Evolutionary conservation across 164 flowering plant species (phyloP).

Genomic region (Sextonia rubra): DNA sequence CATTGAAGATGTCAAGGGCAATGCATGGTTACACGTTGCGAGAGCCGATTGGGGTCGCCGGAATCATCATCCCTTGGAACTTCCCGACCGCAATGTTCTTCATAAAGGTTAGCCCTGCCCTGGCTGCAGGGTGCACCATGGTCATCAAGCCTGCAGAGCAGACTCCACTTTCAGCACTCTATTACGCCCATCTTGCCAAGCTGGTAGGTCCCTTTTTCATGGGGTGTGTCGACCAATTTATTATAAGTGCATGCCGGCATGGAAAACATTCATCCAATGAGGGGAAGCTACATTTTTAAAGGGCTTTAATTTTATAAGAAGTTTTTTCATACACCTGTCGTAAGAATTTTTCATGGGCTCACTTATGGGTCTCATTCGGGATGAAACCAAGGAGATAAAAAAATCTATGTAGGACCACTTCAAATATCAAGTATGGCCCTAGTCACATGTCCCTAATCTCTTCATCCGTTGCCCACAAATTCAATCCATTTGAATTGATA

Average conservation of each 20-base stretch:
- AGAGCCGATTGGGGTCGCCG: conserved; percentile 85
- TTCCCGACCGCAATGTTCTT: conserved; percentile 34
- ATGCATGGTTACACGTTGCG: conserved; percentile 59
- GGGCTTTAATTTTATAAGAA: too few relatives aligned
- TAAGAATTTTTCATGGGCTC: too few relatives aligned
- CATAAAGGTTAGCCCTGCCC: conserved; percentile 59
- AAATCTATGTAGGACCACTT: too few relatives aligned
- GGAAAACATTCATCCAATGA: background rate
- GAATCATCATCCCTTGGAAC: conserved; percentile 84
- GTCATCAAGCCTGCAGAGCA: conserved; percentile 86
- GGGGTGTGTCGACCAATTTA: too few relatives aligned
- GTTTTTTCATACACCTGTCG: too few relatives aligned
- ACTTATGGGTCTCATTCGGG: too few relatives aligned
- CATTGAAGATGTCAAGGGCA: conserved; percentile 48
- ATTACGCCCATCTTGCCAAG: conserved; percentile 67
- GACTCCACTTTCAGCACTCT: conserved; percentile 78
- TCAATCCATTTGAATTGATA: too few relatives aligned
- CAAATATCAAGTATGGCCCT: too few relatives aligned
- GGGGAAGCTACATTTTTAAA: too few relatives aligned
- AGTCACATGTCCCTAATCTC: too few relatives aligned
- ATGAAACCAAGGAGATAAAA: too few relatives aligned
- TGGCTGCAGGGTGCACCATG: conserved; percentile 88
- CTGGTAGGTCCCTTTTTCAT: conserved; percentile 29
- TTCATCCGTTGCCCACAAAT: too few relatives aligned
- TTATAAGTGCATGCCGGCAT: background rate